Evolutionary conservation across 1,284 basidiomycete species (phyloP).

Genomic region (Ganoderma lingzhi): DNA sequence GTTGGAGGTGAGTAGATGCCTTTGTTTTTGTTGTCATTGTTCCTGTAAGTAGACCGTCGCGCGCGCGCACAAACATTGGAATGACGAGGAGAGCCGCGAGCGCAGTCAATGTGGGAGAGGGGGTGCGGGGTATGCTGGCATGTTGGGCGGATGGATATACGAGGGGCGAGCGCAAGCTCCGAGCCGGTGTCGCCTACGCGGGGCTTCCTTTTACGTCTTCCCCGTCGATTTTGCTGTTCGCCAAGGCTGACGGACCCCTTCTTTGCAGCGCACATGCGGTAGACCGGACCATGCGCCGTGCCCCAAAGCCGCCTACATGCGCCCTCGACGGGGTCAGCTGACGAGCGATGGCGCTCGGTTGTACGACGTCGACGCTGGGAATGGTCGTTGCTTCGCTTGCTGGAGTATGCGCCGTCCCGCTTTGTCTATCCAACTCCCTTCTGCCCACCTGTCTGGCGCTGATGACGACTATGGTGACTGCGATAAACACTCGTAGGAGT

Average conservation of each 20-base stretch:
- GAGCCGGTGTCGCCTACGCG: constrained; percentile 17
- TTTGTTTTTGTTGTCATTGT: neutral
- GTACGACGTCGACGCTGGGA: constrained; percentile 1
- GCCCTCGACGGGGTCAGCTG: constrained; percentile 12
- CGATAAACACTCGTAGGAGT: neutral
- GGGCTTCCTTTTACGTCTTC: constrained; percentile 23
- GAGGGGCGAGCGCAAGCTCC: constrained; percentile 21
- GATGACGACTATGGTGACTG: neutral
- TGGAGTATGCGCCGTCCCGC: neutral
- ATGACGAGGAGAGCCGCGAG: neutral
- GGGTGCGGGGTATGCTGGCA: neutral
- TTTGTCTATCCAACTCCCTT: neutral
- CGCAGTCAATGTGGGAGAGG: constrained; percentile 1
- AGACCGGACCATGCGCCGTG: constrained; percentile 15
- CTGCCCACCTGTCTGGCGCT: neutral
- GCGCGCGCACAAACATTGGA: neutral
- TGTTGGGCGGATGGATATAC: constrained; percentile 7
- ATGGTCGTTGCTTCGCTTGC: neutral
- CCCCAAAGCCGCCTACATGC: neutral
- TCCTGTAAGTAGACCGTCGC: neutral
- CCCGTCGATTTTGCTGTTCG: constrained; percentile 6
- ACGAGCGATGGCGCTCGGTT: constrained; percentile 2
- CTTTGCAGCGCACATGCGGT: constrained; percentile 29
- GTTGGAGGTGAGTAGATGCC: constrained; percentile 36
- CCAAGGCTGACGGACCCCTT: constrained; percentile 19